These are phyloP conservation scores for Penicillium digitatum DNA, from an alignment of 2,329 filamentous ascomycete species.

Conservation along the genomic window DNA sequence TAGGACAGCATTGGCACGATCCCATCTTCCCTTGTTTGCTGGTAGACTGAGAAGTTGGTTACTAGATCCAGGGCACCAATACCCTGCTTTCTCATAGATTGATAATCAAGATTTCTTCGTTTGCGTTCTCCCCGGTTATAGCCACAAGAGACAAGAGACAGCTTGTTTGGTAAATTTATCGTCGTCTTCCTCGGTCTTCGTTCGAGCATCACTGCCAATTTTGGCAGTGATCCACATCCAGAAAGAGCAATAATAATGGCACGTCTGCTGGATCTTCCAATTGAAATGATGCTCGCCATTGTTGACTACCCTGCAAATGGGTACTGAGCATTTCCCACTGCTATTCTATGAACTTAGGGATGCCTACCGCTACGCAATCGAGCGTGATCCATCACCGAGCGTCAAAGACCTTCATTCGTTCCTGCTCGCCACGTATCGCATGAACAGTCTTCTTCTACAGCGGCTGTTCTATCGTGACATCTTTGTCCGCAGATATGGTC, in stretches of 20 bases:
- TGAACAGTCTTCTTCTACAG: neutral
- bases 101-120: too few species aligned
- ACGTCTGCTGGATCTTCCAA: conserved; percentile 7
- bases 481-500: neutral
- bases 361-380: neutral
- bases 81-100: too few species aligned
- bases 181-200: neutral
- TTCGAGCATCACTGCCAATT: neutral
- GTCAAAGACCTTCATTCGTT: conserved; percentile 7
- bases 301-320: conserved; percentile 5
- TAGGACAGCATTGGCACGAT: too few species aligned
- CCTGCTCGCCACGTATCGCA: neutral
- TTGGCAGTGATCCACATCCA: neutral
- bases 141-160: too few species aligned
- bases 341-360: neutral
- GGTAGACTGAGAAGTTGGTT: too few species aligned
- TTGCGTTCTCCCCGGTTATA: too few species aligned
- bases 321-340: neutral
- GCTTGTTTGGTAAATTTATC: too few species aligned
- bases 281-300: conserved; percentile 6
- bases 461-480: conserved; percentile 9
- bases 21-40: too few species aligned
- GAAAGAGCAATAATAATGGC: conserved; percentile 2
- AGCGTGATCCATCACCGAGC: neutral
- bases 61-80: too few species aligned